Evolutionary conservation across 192 early-diverging fungal genomes (phyloP).

Genomic region (Coemansia brasiliensis): DNA sequence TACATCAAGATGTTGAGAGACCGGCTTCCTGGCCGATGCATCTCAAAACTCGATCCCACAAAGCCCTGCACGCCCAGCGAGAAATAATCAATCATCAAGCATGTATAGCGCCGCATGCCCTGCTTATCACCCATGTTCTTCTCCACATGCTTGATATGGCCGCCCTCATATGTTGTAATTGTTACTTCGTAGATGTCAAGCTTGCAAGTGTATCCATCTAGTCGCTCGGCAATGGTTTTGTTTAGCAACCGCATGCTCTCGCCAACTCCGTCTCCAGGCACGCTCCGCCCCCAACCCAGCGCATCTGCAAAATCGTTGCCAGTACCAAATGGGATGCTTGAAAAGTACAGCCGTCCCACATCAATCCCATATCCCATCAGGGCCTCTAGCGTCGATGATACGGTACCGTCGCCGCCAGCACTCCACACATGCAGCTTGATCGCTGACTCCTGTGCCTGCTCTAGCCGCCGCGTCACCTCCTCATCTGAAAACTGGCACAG

Average conservation of each 20-base stretch:
- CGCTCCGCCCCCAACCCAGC: slow-evolving; percentile 74
- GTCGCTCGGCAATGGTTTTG: slow-evolving; percentile 57
- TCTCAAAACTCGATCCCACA: slow-evolving; percentile 71
- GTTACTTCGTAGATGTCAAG: slow-evolving; percentile 72
- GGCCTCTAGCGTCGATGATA: slow-evolving; percentile 67
- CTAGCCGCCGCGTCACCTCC: slow-evolving; percentile 37
- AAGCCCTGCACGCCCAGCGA: slow-evolving; percentile 72
- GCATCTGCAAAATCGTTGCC: slow-evolving; percentile 76
- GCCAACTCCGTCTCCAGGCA: slow-evolving; percentile 62
- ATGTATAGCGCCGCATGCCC: slow-evolving; percentile 51
- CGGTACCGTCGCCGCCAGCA: slow-evolving; percentile 76
- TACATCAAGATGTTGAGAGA: slow-evolving; percentile 68
- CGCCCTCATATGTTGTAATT: slow-evolving; percentile 60
- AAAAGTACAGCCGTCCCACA: slow-evolving; percentile 66
- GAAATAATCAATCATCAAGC: slow-evolving; percentile 73
- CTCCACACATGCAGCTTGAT: slow-evolving; percentile 74
- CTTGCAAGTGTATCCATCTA: slow-evolving; percentile 64
- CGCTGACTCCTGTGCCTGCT: slow-evolving; percentile 41
- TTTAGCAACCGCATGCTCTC: slow-evolving; percentile 60
- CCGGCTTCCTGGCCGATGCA: slow-evolving; percentile 65
- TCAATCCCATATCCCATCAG: slow-evolving; percentile 63
- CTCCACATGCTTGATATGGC: slow-evolving; percentile 64
- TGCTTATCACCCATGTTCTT: slow-evolving; percentile 49
- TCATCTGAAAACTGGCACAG: slow-evolving; percentile 32
- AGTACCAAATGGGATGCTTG: slow-evolving; percentile 74